Evolutionary conservation across 352 stramenopile genomes (phyloP), one percentile per base, ranked within the genome.

Genomic region (Phytopythium kandeliae): DNA sequence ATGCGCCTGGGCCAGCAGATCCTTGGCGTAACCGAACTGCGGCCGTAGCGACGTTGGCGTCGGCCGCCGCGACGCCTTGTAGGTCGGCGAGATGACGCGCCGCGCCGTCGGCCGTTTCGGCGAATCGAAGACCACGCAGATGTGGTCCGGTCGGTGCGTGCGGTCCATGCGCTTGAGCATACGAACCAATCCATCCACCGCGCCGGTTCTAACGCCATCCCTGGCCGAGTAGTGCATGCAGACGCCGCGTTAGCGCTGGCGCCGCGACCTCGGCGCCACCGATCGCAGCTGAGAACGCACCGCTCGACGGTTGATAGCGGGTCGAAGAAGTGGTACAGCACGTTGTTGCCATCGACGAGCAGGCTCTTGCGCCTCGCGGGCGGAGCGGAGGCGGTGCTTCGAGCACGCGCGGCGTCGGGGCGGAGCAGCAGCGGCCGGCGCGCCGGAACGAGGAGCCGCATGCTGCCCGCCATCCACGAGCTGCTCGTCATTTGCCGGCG

Each of bases 321-420:
- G 30, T 85, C 65, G 63, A 73, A 87, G 46, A 72, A 84, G 58
- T 79, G 63, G 51, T 87, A 71, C 24, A 85, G 65, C 19, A 66
- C 40, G 53, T 87, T 87, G 58, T 87, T 87, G 46, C 76, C 76
- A 34, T 87, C 76, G 21, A 87, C 62, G 19, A 87, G 53, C 35
- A 85, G 7, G 37, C 60, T 71, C 51, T 82, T 86, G 22, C 22
- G 41, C 55, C 63, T 69, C 25, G 57, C 54, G 19, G 30, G 53
- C 8, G 25, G 25, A 30, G 36, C 37, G 6, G 24, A 30, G 16
- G 44, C 55, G 26, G 55, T 37, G 8, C 28, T 36, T 15, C 34
- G 34, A 8, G 34, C 34, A 16, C 34, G 15, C 34, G 11, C 16
- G 2, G 12, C 12, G 34, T 16, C 34, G 11, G 17, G 34, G 34